Base-by-base conservation (phyloP, 768 basidiomycete species). In the Phallus indusiatus region DNA sequence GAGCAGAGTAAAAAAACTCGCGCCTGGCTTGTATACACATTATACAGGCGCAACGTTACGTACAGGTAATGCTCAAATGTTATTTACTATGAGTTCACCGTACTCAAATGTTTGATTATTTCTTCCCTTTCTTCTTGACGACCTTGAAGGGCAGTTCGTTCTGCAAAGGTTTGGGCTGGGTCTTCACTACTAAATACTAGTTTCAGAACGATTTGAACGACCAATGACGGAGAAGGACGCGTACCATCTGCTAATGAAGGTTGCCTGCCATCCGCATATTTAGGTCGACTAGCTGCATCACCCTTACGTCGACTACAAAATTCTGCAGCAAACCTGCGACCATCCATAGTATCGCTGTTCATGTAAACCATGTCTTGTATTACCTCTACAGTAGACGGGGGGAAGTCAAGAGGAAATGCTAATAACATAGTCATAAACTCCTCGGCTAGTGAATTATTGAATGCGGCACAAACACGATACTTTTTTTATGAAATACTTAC, bases 401-500 rank as follows among this genome's bases (percentile, higher is more conserved):
- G 90, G 18, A 88, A 90, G 63, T 98, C 94, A 54, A 97, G 72
- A 2, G 95, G 90, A 77, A 99, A 98, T 0, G 89, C 85, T 22
- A 99, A 80, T 21, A 99, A 76, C 92, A 98, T 95, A 50, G 89
- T 86, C 67, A 92, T 85, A 68, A 98, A 94, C 65, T 98, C 96
- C 69, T 98, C 96, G 55, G 95, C 94, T 96, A 66, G 4, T 54
- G 42, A 35, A 46, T 8, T 28, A 28, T 28, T 28, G 7, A 28
- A 28, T 28, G 28, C 28, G 4, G 28, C 28, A 7, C 35, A 21
- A 21, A 57, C 9, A 50, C 59, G n/a, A 34, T 55, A 47, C 64
- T 34, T 61, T 60, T 61, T 53, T 42, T 37, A 18, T 47, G 12
- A 16, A 22, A 20, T 24, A 61, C 22, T 20, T 14, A 68, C 72